Evolutionary conservation across 2,329 filamentous ascomycete species (phyloP).

Genomic region (Colletotrichum sp.): DNA sequence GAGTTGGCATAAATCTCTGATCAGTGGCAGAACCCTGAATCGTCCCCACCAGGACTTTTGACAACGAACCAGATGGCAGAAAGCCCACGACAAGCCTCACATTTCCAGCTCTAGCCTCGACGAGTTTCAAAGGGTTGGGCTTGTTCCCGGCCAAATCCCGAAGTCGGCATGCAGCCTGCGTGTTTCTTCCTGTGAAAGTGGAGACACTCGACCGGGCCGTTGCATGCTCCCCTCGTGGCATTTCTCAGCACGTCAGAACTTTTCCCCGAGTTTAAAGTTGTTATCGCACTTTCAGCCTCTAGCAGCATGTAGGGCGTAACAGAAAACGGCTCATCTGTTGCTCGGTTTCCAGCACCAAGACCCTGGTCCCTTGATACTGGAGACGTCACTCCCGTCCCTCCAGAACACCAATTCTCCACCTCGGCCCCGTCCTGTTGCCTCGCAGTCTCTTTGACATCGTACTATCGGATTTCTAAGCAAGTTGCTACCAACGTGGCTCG

Average conservation of each 20-base stretch:
- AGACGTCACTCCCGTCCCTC: background rate
- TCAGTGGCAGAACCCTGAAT: background rate
- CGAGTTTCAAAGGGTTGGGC: background rate
- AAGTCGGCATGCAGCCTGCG: background rate
- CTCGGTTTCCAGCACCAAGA: background rate
- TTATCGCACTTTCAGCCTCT: background rate
- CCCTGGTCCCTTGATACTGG: background rate
- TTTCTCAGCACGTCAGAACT: conserved; percentile 18
- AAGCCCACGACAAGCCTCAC: background rate
- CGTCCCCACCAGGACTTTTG: background rate
- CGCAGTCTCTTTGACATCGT: conserved; percentile 7
- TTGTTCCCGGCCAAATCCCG: conserved; percentile 9
- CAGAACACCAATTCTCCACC: background rate
- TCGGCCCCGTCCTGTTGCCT: conserved; percentile 12
- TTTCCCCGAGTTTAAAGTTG: conserved; percentile 7
- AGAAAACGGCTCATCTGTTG: background rate
- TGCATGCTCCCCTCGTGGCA: conserved; percentile 7
- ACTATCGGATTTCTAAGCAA: conserved; percentile 20
- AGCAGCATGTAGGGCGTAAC: background rate
- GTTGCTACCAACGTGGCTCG: background rate
- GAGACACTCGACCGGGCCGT: background rate
- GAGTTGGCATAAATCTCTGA: background rate
- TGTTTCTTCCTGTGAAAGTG: background rate
- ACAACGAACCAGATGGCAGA: background rate
- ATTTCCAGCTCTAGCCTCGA: background rate